phyloP scores from a whole-genome alignment of 2,329 filamentous ascomycete genomes.

The Penicillium sp. region DNA sequence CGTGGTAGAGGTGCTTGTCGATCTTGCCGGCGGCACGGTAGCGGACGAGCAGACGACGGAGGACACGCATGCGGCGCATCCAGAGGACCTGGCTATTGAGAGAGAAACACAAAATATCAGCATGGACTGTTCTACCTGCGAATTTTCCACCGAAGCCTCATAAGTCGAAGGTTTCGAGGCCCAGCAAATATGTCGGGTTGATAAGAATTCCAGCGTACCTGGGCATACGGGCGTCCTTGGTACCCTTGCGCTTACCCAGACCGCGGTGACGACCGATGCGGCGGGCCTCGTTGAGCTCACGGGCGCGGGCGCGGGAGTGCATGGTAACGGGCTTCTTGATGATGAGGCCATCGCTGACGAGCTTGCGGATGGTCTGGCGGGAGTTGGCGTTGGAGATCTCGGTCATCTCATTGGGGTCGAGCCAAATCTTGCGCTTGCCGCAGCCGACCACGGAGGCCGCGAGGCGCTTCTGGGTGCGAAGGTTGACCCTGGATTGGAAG shows the following conservation, averaged over 20 bases:
- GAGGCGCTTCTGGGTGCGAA: constrained; percentile 99
- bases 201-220: constrained; percentile 61
- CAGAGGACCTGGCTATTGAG: constrained; percentile 84
- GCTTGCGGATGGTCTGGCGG: constrained; percentile 99
- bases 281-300: constrained; percentile 91
- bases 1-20: constrained; percentile 99
- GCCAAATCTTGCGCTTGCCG: constrained; percentile 99
- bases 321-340: constrained; percentile 99
- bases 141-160: not conserved
- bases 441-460: constrained; percentile 97
- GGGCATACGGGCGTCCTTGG: constrained; percentile 98
- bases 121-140: constrained; percentile 1
- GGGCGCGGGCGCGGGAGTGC: constrained; percentile 96
- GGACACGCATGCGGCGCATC: constrained; percentile 99
- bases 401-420: constrained; percentile 98
- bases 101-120: constrained; percentile 23
- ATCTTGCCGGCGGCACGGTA: constrained; percentile 99
- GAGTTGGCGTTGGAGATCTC: constrained; percentile 99
- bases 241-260: constrained; percentile 99
- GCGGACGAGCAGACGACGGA: constrained; percentile 98
- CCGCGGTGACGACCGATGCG: constrained; percentile 96
- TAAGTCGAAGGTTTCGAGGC: not conserved
- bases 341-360: constrained; percentile 99
- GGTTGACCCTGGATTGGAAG: constrained; percentile 79
- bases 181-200: not conserved